These are phyloP conservation scores for Favolaschia claudopus DNA, from an alignment of 768 basidiomycete genomes.

Conservation along the genomic window DNA sequence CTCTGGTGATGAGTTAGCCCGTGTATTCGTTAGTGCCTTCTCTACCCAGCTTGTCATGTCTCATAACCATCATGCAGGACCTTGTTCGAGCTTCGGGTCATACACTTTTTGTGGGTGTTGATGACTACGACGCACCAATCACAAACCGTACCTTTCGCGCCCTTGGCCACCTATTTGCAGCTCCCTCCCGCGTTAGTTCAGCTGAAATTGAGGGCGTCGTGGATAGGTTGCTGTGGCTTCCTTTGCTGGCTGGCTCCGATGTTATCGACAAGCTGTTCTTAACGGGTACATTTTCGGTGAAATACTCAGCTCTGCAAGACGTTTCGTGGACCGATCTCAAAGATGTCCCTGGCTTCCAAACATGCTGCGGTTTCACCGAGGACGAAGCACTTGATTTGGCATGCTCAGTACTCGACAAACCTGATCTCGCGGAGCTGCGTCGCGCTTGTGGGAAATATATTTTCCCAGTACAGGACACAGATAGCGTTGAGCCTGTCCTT, in stretches of 20 bases:
- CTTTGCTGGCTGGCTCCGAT: constrained; percentile 1
- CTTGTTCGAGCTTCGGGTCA: background rate
- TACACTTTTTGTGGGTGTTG: constrained; percentile 14
- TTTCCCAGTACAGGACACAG: background rate
- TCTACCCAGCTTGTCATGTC: too few relatives aligned
- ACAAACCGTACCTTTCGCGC: background rate
- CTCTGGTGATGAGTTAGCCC: too few relatives aligned
- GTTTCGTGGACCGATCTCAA: background rate
- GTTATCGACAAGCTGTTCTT: constrained; percentile 19
- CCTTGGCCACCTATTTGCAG: background rate
- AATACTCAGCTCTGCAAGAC: background rate
- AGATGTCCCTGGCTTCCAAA: background rate
- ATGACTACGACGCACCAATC: constrained; percentile 8
- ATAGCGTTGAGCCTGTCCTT: background rate
- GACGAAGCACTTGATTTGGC: constrained; percentile 4
- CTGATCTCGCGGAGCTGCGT: background rate
- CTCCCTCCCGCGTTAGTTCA: background rate
- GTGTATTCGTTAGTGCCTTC: too few relatives aligned
- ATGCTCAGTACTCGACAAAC: background rate
- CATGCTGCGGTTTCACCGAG: constrained; percentile 16
- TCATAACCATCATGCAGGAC: too few relatives aligned
- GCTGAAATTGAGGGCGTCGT: background rate
- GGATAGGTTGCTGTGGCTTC: constrained; percentile 6
- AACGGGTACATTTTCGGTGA: background rate
- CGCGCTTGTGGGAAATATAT: constrained; percentile 2